Evolutionary conservation across 257 asterid species (phyloP), one percentile per base, ranked within the genome.

Genomic region (Solanum neorickii): DNA sequence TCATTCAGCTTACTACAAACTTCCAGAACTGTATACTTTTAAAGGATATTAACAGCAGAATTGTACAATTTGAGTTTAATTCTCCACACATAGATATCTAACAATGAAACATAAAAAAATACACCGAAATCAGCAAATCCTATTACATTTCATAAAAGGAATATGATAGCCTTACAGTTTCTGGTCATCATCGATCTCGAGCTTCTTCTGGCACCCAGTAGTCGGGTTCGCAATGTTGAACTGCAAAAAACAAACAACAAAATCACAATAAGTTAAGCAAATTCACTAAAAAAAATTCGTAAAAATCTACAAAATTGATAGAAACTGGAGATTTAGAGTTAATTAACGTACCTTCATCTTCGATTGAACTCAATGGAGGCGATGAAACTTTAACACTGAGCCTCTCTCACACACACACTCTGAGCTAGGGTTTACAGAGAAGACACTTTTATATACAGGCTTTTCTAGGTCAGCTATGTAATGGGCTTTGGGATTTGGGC

Each of bases 181-280:
- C 84, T 85, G 88, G 73, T 90, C 92, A 47, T 90, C 92, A 66
- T 90, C 89, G 44, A 90, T 88, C 60, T 90, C 92, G 9, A 90
- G 92, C 87, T 88, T 90, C 83, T 88, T 90, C 89, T 90, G 92
- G 82, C 92, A 90, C 1, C 92, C 92, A 39, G 91, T 90, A 21
- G 92, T 90, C 29, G 92, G 92, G 87, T 90, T 90, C 14, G 92
- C 92, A 39, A 88, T 90, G 72, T 88, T 90, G 86, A 90, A 90
- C 92, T 90, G 39, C 65, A 74, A 73, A 73, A 78, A 85, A 8
- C 9, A 84, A 62, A 37, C 20, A 11, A 75, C 31, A n/a, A 65
- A 74, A 37, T 70, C n/a, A 70, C 44, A 5, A 37, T 16, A 0
- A 21, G 4, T 70, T 15, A 14, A 65, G n/a, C 41, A 10, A 9